These are phyloP conservation scores for Cinnamomum chago DNA, from an alignment of 164 flowering plant species.

Conservation along the genomic window DNA sequence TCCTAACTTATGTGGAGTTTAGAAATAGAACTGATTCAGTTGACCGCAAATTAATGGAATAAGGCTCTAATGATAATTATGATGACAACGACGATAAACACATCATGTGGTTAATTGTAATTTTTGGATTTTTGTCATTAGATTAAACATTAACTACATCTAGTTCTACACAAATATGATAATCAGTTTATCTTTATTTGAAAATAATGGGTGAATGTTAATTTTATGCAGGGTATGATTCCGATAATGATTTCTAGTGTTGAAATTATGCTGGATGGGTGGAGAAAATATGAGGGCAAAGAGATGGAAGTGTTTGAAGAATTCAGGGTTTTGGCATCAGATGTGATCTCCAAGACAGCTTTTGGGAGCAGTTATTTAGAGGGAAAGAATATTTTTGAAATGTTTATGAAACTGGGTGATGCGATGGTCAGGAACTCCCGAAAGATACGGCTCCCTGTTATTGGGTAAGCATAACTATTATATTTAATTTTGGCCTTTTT, in stretches of 20 bases:
- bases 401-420: conserved; percentile 18
- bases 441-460: not conserved
- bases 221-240: not conserved
- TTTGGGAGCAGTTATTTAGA: conserved; percentile 49
- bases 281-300: conserved; percentile 35
- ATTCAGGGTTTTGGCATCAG: conserved; percentile 39
- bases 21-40: too few species aligned
- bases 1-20: too few species aligned
- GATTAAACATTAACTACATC: not conserved
- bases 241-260: conserved; percentile 22
- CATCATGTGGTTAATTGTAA: too few species aligned
- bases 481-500: too few species aligned
- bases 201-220: not conserved
- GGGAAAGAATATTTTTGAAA: conserved; percentile 39
- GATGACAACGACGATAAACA: too few species aligned
- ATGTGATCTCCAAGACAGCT: conserved; percentile 48
- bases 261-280: conserved; percentile 37
- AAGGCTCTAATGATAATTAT: too few species aligned
- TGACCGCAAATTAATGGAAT: too few species aligned
- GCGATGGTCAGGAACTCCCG: not conserved
- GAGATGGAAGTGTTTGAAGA: conserved; percentile 48
- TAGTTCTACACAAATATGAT: not conserved
- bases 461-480: not conserved
- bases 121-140: too few species aligned
- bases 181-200: too few species aligned